These are phyloP conservation scores for Trametes meyenii DNA, from an alignment of 768 basidiomycete species.

Conservation along the genomic window DNA sequence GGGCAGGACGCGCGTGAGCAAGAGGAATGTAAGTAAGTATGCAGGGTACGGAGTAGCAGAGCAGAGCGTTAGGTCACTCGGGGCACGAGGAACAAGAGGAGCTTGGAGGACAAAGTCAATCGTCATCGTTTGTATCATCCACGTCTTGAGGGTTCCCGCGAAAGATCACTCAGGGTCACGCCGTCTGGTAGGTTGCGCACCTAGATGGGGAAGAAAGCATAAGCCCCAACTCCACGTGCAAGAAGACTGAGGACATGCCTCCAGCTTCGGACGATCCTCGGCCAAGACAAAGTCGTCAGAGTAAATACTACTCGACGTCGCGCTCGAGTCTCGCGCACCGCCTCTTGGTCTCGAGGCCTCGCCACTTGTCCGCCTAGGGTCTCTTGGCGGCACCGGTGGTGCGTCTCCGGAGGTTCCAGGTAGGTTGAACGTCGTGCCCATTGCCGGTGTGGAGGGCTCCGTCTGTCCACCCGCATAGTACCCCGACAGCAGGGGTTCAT, in stretches of 20 bases:
- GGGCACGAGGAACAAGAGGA: neutral
- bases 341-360: conserved; percentile 6
- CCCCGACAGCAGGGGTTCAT: conserved; percentile 57
- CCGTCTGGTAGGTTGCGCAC: conserved; percentile 31
- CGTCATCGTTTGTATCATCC: conserved; percentile 4
- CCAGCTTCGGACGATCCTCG: conserved; percentile 23
- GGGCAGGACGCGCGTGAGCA: too few species aligned
- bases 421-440: conserved; percentile 19
- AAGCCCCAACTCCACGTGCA: neutral
- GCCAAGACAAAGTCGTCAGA: conserved; percentile 21
- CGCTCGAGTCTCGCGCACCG: conserved; percentile 2
- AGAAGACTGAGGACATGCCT: neutral
- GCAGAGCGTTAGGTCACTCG: neutral
- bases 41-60: neutral
- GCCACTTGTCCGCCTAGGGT: conserved; percentile 10
- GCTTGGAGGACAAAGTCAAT: neutral
- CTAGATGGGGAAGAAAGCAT: conserved; percentile 3
- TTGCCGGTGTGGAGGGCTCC: conserved; percentile 25
- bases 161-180: conserved; percentile 26
- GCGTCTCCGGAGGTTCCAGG: conserved; percentile 9
- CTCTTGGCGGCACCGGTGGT: conserved; percentile 8
- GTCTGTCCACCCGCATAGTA: conserved; percentile 21
- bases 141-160: conserved; percentile 26
- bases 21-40: neutral
- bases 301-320: conserved; percentile 29